Evolutionary conservation across 176 grass and related monocot genomes (phyloP), one percentile per base, ranked within the genome.

Genomic region (Cenchrus americanus): DNA sequence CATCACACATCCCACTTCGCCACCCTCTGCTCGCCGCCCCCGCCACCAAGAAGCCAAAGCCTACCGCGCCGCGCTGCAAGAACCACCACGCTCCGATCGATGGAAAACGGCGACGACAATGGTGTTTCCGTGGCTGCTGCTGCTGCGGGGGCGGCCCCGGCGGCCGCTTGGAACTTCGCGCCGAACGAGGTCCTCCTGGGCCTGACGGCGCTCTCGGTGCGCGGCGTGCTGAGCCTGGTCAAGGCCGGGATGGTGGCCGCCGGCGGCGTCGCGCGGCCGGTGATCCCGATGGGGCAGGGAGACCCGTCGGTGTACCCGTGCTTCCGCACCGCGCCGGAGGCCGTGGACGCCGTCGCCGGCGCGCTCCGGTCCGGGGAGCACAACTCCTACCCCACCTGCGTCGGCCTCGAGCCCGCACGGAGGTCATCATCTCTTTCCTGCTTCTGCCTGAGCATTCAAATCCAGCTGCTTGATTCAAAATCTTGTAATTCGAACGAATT

Each of bases 291-390:
- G 22, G 92, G 87, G 3, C 84, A 92, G 32, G 92, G 92, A 11
- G 92, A 94, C 40, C 87, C 92, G 18, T 87, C 92, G 2, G 47
- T n/a, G 58, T 94, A 87, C 84, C 81, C 81, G 18, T 92, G 80
- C 92, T 94, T 89, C 77, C 17, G 67, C 7, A 91, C 86, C 12
- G 68, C 86, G 21, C 71, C 89, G 6, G 86, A 66, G 54, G 89
- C 89, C 71, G 92, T 84, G 7, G 89, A 89, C 49, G 92, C 92
- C 50, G 77, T 94, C 23, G 67, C 83, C 55, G 19, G 3, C 13
- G 86, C 89, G 10, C 65, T 92, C 7, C 87, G 4, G 12, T 94
- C 84, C 0, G 84, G 85, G 5, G 9, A 62, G 72, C 41, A 79
- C 89, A 92, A 92, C 81, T 89, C 57, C 54, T 94, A 92, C 43